Base-by-base conservation (phyloP, 1,284 basidiomycete genomes). In the Apiotrichum laibachii region DNA sequence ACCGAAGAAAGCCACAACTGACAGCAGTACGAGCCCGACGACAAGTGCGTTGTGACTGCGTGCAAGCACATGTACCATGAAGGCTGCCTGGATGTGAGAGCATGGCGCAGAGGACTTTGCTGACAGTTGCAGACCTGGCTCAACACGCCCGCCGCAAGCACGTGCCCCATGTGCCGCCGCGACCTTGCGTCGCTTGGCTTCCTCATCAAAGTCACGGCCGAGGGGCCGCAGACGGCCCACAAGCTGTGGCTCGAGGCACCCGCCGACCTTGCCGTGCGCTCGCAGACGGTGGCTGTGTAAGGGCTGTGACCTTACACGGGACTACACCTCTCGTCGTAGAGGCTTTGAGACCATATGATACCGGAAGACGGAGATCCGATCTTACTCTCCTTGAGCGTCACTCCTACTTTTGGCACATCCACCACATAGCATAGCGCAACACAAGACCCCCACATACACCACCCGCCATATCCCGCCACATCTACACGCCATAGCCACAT, bases 31-130 rank as follows among this genome's bases (percentile, higher is more conserved):
- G 64, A 64, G 12, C 47, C 60, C 11, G 56, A 57, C 10, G 61
- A 63, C 19, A 35, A 57, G 18, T 47, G 72, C 15, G 55, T 63
- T 0, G 50, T 72, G 16, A 76, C 73, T 12, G 71, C 73, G 0
- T 76, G 73, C 58, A 67, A 69, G 44, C 73, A 76, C 65, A 73
- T 76, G 72, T 76, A 72, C 61, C 73, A 76, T 51, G 52, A 67
- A 13, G 50, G 56, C 10, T 74, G 73, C 51, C 63, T 76, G 1
- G 63, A 64, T 12, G 72, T 72, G 40, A 67, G 73, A 67, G 9
- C 0, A 13, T 15, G n/a, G 13, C 16, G n/a, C 15, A 11, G 33
- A 31, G 43, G 37, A 18, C 19, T 26, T 33, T 44, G 22, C 33
- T 50, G 44, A 15, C 18, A 11, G 10, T 26, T 22, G n/a, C 55